Conservation (phyloP, 306 rosid species). For the Sphenostylis stenocarpa region DNA sequence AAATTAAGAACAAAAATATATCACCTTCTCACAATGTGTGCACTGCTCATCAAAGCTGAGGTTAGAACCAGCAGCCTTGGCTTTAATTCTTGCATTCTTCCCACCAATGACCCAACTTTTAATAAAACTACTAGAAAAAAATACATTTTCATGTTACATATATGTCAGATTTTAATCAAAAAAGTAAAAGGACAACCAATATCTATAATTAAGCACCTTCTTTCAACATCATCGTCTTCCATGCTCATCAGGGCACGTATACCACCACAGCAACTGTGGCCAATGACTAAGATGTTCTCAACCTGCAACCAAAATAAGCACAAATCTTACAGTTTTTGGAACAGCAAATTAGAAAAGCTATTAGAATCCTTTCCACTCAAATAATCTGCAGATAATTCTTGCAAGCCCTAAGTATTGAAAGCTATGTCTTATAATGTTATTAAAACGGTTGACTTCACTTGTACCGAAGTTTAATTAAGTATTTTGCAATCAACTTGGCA, state of each 20-base stretch:
- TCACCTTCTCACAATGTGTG: conserved; percentile 91
- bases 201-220: conserved; percentile 52
- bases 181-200: conserved; percentile 16
- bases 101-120: conserved; percentile 83
- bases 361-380: not conserved
- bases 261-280: conserved; percentile 99
- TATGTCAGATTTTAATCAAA: not conserved
- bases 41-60: conserved; percentile 85
- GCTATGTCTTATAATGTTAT: not conserved
- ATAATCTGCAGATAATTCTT: conserved; percentile 3
- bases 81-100: conserved; percentile 68
- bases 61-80: conserved; percentile 67
- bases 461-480: not conserved
- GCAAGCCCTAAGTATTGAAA: not conserved
- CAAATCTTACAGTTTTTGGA: not conserved
- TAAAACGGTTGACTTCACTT: not conserved
- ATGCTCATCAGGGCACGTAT: conserved; percentile 95
- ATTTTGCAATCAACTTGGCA: not conserved
- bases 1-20: conserved; percentile 2
- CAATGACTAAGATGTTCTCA: conserved; percentile 79
- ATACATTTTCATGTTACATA: conserved; percentile 29
- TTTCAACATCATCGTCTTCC: conserved; percentile 56
- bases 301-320: conserved; percentile 55
- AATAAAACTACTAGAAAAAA: conserved; percentile 55
- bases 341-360: not conserved